Conservation (phyloP, 1,284 basidiomycete genomes). For the Microbotryum lychnidis-dioicae region DNA sequence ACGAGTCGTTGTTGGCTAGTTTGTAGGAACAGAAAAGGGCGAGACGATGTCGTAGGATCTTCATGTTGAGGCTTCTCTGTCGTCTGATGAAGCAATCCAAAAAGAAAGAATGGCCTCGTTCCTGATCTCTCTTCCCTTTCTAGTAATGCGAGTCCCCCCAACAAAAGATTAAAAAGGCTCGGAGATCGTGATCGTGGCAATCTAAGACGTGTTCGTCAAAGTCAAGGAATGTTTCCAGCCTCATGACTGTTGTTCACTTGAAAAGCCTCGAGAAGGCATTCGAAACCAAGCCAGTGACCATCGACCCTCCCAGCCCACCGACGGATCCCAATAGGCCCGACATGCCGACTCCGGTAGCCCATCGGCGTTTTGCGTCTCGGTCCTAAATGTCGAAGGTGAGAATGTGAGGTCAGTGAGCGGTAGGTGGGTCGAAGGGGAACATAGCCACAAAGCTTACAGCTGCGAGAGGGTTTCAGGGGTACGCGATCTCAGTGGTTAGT, state of each 20-base stretch:
- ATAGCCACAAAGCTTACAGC: neutral
- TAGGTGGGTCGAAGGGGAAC: no score
- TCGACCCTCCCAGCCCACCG: constrained; percentile 31
- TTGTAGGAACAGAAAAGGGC: constrained; percentile 6
- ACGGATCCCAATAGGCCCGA: constrained; percentile 29
- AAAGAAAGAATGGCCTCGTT: no score
- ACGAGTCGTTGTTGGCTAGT: constrained; percentile 30
- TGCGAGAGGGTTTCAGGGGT: neutral
- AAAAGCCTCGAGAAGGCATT: constrained; percentile 22
- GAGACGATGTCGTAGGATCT: no score
- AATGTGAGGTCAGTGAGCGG: neutral
- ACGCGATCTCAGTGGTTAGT: no score
- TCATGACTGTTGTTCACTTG: neutral
- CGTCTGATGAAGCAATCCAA: no score
- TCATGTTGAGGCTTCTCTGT: no score
- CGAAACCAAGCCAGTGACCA: constrained; percentile 29
- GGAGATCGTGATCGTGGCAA: no score
- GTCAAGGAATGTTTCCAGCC: no score
- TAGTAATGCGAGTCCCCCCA: no score
- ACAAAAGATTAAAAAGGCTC: no score
- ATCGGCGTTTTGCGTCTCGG: constrained; percentile 34
- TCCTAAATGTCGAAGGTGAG: constrained; percentile 13
- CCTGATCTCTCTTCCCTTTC: no score
- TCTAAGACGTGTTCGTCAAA: no score
- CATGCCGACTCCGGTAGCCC: constrained; percentile 35